Conservation (phyloP, 148 eudicot species). For the Nepenthes mirabilis region DNA sequence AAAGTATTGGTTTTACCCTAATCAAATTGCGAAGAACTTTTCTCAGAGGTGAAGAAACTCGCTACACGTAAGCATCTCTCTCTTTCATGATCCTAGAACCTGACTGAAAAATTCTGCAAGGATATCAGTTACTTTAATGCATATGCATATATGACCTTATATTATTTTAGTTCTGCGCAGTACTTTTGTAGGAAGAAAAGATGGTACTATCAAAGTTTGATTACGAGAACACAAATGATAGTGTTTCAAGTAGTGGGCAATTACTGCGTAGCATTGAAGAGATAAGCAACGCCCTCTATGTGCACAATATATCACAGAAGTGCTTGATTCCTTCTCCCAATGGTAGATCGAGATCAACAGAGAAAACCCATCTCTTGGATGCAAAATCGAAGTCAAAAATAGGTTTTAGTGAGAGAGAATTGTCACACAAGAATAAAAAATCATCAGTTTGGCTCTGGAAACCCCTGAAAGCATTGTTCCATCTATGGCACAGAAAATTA, state of each 20-base stretch:
- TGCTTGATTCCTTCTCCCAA: slow-evolving; percentile 21
- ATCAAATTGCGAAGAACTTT: too few species aligned
- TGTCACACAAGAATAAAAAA: slow-evolving; percentile 26
- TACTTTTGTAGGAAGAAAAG: slow-evolving; percentile 7
- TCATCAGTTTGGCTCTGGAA: slow-evolving; percentile 66
- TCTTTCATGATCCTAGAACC: too few species aligned
- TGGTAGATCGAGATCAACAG: slow-evolving; percentile 9
- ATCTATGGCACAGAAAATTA: slow-evolving; percentile 26
- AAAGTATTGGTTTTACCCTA: too few species aligned
- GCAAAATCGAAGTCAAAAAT: slow-evolving; percentile 11
- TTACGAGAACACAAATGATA: slow-evolving; percentile 8
- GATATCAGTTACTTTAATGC: too few species aligned
- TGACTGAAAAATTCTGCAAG: too few species aligned
- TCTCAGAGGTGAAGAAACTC: too few species aligned
- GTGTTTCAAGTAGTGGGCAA: slow-evolving; percentile 23
- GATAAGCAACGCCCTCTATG: slow-evolving; percentile 54
- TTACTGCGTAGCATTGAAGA: slow-evolving; percentile 61
- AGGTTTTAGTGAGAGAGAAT: slow-evolving; percentile 16
- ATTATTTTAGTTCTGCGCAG: too few species aligned
- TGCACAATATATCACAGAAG: slow-evolving; percentile 23
- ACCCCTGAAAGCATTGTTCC: slow-evolving; percentile 55
- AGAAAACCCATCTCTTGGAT: slow-evolving; percentile 11
- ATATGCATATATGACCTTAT: too few species aligned
- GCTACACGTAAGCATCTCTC: too few species aligned
- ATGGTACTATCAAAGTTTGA: slow-evolving; percentile 23